A percentile compares a stretch with the other conserved stretches of the same genome.
phyloP scores from a whole-genome alignment of 1,284 basidiomycete species.

The Microbotryum scabiosae region DNA sequence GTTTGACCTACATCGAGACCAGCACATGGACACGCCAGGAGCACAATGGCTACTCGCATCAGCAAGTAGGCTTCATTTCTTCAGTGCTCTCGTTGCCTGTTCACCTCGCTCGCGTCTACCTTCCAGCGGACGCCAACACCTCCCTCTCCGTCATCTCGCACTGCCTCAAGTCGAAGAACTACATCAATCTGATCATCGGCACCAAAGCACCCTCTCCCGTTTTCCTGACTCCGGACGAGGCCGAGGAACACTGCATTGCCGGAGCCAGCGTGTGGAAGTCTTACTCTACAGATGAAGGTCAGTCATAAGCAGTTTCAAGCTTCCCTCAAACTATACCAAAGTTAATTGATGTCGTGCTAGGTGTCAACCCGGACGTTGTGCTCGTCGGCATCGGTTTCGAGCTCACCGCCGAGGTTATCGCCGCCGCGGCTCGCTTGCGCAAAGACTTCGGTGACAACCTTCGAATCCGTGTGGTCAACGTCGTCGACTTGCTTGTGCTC shows the following conservation, averaged over 20 bases:
- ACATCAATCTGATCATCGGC: conserved; percentile 75
- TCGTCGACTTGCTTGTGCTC: conserved; percentile 64
- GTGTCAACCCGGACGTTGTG: conserved; percentile 47
- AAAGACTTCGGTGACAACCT: conserved; percentile 37
- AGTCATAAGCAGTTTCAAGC: too few species aligned
- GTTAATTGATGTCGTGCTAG: conserved; percentile 43
- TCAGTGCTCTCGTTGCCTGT: conserved; percentile 69
- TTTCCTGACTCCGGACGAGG: conserved; percentile 42
- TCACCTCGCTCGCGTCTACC: conserved; percentile 65
- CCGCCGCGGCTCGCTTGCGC: conserved; percentile 33
- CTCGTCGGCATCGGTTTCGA: conserved; percentile 44
- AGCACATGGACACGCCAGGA: conserved; percentile 64
- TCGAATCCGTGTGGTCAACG: conserved; percentile 37
- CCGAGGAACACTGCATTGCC: conserved; percentile 38
- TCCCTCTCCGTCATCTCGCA: conserved; percentile 67
- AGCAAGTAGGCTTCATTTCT: conserved; percentile 62
- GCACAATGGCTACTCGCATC: conserved; percentile 49
- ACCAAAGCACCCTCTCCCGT: conserved; percentile 50
- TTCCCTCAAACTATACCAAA: conserved; percentile 36
- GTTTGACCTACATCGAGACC: conserved; percentile 77
- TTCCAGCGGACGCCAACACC: conserved; percentile 83
- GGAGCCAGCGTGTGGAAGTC: conserved; percentile 43
- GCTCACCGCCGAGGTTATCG: conserved; percentile 45
- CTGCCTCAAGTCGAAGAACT: conserved; percentile 71
- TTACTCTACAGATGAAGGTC: neutral